A percentile compares a stretch with the other conserved stretches of the same genome.
Conservation (phyloP, 116 monocot species). For the Posidonia oceanica region DNA sequence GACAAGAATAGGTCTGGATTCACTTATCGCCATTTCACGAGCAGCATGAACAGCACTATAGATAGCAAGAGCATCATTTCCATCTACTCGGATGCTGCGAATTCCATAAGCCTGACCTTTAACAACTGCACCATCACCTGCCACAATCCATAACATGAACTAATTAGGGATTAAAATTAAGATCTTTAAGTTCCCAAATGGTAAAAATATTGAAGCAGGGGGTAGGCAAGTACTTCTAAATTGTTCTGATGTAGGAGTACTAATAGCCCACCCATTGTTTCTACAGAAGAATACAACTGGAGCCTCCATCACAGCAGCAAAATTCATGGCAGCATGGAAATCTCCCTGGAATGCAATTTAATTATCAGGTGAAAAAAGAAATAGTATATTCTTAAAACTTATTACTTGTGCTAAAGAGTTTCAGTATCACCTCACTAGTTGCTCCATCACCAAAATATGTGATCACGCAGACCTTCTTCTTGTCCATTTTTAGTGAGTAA, state of each 20-base stretch:
- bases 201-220: not conserved
- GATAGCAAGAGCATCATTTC: slow-evolving; percentile 90
- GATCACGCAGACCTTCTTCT: slow-evolving; percentile 61
- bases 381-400: not conserved
- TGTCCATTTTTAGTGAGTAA: slow-evolving; percentile 94
- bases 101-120: slow-evolving; percentile 91
- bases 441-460: slow-evolving; percentile 96
- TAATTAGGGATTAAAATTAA: no score
- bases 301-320: slow-evolving; percentile 86
- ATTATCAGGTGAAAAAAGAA: no score
- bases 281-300: slow-evolving; percentile 90
- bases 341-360: slow-evolving; percentile 53
- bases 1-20: slow-evolving; percentile 69
- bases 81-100: slow-evolving; percentile 78
- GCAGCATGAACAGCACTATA: slow-evolving; percentile 83
- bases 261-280: slow-evolving; percentile 98
- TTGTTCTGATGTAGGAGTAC: slow-evolving; percentile 82
- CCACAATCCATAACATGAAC: not conserved
- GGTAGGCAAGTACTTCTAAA: slow-evolving; percentile 45
- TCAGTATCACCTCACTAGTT: slow-evolving; percentile 62
- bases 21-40: slow-evolving; percentile 74
- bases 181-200: no score
- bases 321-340: slow-evolving; percentile 93
- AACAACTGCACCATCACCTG: slow-evolving; percentile 82
- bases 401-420: not conserved